These are phyloP conservation scores for Fusarium sp. DNA, from an alignment of 2,329 filamentous ascomycete species.

Conservation along the genomic window DNA sequence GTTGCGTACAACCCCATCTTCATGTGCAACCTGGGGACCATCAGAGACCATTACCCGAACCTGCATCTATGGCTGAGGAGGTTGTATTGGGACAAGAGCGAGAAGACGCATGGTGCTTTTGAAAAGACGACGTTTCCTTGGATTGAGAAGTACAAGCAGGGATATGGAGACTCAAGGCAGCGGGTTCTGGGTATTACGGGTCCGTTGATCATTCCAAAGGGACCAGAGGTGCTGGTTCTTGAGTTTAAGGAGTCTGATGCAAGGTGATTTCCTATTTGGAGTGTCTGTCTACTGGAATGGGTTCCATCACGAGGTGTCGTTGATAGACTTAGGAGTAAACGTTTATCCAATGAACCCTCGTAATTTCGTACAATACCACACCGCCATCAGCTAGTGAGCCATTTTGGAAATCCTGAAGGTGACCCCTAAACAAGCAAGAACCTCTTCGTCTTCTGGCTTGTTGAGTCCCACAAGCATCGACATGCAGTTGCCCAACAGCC, in stretches of 20 bases:
- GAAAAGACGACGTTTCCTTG: conserved; percentile 74
- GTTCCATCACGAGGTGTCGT: neutral
- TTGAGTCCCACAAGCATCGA: neutral
- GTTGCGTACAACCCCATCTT: conserved; percentile 76
- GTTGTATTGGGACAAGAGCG: conserved; percentile 74
- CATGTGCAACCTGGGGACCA: conserved; percentile 72
- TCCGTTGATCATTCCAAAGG: conserved; percentile 46
- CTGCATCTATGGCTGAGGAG: conserved; percentile 76
- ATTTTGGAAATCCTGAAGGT: neutral
- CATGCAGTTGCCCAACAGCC: neutral
- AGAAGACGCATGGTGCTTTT: conserved; percentile 67
- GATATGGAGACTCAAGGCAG: conserved; percentile 45
- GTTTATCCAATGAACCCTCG: neutral
- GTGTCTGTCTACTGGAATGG: neutral
- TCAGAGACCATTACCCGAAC: conserved; percentile 73
- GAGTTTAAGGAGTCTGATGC: neutral
- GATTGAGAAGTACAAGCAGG: conserved; percentile 46
- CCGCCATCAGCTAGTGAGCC: neutral
- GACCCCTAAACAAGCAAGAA: neutral
- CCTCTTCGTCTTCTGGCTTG: neutral
- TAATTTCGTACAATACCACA: neutral
- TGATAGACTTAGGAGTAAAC: neutral
- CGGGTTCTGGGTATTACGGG: conserved; percentile 44
- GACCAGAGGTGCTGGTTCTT: conserved; percentile 36
- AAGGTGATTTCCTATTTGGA: neutral